Evolutionary conservation across 1,284 basidiomycete species (phyloP).

Genomic region (Austropuccinia psidii): DNA sequence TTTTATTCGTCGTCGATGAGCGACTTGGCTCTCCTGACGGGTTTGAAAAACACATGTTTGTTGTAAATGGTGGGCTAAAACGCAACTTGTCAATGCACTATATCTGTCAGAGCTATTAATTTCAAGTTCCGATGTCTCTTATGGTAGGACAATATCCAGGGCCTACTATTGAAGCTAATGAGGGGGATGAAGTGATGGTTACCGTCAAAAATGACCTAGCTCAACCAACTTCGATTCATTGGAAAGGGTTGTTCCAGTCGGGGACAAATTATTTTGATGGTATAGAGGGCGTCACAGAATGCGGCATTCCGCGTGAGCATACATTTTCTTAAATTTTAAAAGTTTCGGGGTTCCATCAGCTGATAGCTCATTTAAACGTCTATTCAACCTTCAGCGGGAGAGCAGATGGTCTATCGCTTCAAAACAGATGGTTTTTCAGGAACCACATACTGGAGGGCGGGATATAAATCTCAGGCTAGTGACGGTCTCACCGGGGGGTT

Average conservation of each 20-base stretch:
- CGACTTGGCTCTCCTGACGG: slow-evolving; percentile 39
- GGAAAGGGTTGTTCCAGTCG: slow-evolving; percentile 39
- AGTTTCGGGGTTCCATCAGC: neutral
- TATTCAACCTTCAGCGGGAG: slow-evolving; percentile 5
- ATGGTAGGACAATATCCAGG: slow-evolving; percentile 40
- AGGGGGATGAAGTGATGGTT: slow-evolving; percentile 38
- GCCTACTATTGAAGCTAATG: slow-evolving; percentile 39
- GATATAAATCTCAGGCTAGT: slow-evolving; percentile 24
- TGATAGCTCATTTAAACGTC: slow-evolving; percentile 18
- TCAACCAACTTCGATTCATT: slow-evolving; percentile 37
- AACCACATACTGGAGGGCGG: slow-evolving; percentile 39
- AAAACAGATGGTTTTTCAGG: slow-evolving; percentile 37
- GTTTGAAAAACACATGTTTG: slow-evolving; percentile 38
- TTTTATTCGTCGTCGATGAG: slow-evolving; percentile 39
- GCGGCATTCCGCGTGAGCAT: slow-evolving; percentile 41
- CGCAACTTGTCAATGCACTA: neutral
- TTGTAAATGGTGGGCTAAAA: slow-evolving; percentile 38
- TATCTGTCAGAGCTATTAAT: neutral
- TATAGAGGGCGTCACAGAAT: slow-evolving; percentile 43
- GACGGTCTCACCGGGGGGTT: slow-evolving; percentile 34
- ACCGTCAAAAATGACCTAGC: slow-evolving; percentile 39
- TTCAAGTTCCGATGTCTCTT: neutral
- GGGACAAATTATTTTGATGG: slow-evolving; percentile 39
- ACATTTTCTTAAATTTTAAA: slow-evolving; percentile 32
- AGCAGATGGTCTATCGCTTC: slow-evolving; percentile 38